Percentiles rank a stretch among this genome's conserved stretches.
Conservation (phyloP, 352 stramenopile genomes). For the Phytophthora foliorum region DNA sequence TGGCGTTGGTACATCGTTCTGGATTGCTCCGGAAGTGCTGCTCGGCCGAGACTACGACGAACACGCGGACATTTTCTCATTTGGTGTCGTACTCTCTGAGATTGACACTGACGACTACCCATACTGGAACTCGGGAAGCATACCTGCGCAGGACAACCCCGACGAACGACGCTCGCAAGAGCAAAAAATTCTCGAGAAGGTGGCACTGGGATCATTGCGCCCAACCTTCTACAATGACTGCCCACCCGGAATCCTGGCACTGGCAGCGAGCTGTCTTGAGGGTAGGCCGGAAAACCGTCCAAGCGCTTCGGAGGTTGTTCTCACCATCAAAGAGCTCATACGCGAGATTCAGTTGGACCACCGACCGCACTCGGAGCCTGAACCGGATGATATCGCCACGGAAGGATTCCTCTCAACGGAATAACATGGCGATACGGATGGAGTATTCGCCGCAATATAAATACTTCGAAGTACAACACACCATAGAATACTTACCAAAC, state of each 20-base stretch:
- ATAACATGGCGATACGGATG: constrained; percentile 20
- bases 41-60: constrained; percentile 56
- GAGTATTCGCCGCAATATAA: constrained; percentile 27
- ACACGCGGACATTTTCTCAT: constrained; percentile 55
- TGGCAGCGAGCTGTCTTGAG: constrained; percentile 58
- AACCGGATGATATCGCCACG: constrained; percentile 38
- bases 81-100: constrained; percentile 59
- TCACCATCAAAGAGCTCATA: constrained; percentile 50
- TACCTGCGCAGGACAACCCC: constrained; percentile 34
- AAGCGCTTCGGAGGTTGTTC: constrained; percentile 49
- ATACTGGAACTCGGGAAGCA: constrained; percentile 52
- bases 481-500: constrained; percentile 21
- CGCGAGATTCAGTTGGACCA: constrained; percentile 29
- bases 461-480: constrained; percentile 33
- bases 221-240: constrained; percentile 68
- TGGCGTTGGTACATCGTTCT: constrained; percentile 55
- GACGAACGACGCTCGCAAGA: constrained; percentile 47
- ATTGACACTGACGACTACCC: constrained; percentile 62
- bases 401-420: constrained; percentile 39
- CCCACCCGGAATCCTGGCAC: constrained; percentile 44
- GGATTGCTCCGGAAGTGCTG: constrained; percentile 56
- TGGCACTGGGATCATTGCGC: constrained; percentile 46
- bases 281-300: constrained; percentile 53
- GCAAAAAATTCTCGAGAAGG: constrained; percentile 52
- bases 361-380: constrained; percentile 23